Evolutionary conservation across 768 basidiomycete genomes (phyloP).

Genomic region (Panaeolus cyanescens): DNA sequence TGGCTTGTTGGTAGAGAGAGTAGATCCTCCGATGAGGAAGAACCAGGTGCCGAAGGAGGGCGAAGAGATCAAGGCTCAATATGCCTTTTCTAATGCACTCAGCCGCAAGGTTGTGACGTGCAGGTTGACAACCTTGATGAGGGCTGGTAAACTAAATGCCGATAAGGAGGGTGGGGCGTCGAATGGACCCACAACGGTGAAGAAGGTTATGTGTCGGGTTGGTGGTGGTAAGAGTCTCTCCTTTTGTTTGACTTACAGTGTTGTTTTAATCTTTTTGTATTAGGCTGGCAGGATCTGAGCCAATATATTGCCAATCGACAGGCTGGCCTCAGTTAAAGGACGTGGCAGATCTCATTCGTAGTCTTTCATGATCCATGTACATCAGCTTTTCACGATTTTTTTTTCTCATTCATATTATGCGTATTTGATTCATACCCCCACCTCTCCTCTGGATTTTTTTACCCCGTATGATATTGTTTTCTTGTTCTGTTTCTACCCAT

Average conservation of each 20-base stretch:
- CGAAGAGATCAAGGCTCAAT: constrained; percentile 83
- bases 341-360: neutral
- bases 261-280: constrained; percentile 6
- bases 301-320: constrained; percentile 79
- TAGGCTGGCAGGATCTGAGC: constrained; percentile 82
- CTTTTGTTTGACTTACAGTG: neutral
- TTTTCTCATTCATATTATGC: neutral
- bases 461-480: constrained; percentile 2
- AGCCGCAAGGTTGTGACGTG: constrained; percentile 78
- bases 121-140: constrained; percentile 75
- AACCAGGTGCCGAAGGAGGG: constrained; percentile 59
- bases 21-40: constrained; percentile 74
- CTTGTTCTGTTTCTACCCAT: neutral
- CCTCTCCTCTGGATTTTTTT: constrained; percentile 2
- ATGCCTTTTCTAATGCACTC: constrained; percentile 75
- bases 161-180: neutral
- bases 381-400: neutral
- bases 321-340: constrained; percentile 52
- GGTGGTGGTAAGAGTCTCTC: constrained; percentile 66
- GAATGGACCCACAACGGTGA: constrained; percentile 54
- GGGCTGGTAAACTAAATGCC: constrained; percentile 43
- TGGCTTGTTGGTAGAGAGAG: constrained; percentile 73
- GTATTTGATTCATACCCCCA: neutral
- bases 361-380: neutral
- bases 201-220: constrained; percentile 92